A percentile compares a stretch with the other conserved stretches of the same genome.
Evolutionary conservation across 306 rosid species (phyloP).

Genomic region (Trifolium subterraneum): DNA sequence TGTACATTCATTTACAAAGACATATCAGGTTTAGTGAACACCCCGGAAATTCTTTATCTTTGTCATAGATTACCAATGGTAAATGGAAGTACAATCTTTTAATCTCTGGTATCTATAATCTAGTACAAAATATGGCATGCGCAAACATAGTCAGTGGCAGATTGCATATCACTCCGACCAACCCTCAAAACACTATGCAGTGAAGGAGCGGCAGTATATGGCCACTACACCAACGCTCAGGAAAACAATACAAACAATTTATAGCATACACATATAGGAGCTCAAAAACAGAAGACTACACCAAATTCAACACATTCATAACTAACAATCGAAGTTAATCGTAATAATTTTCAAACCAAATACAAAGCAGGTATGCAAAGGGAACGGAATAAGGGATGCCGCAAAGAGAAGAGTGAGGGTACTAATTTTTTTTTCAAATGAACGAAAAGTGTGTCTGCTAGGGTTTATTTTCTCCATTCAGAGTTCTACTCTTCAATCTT

Average conservation of each 20-base stretch:
- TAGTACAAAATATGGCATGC: constrained; percentile 3
- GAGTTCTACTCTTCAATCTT: too few relatives aligned
- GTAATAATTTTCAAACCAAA: neutral
- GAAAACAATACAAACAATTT: neutral
- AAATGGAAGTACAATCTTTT: neutral
- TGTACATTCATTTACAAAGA: constrained; percentile 6
- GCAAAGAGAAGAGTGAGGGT: too few relatives aligned
- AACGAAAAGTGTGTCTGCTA: too few relatives aligned
- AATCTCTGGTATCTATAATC: constrained; percentile 3
- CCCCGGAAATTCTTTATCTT: constrained; percentile 6
- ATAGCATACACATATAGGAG: neutral
- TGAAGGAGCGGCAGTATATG: neutral
- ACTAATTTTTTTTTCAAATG: too few relatives aligned
- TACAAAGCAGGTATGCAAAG: neutral
- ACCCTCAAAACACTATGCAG: neutral
- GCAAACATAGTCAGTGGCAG: neutral
- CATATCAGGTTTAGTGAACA: constrained; percentile 1
- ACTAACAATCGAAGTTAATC: neutral
- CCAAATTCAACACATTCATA: neutral
- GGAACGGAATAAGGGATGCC: neutral
- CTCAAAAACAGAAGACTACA: neutral
- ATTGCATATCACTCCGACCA: neutral
- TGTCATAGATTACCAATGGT: neutral
- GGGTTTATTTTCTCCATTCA: too few relatives aligned
- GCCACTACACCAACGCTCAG: neutral